Percentiles rank a stretch among this genome's conserved stretches.
phyloP scores from a whole-genome alignment of 495 filamentous ascomycete species.

The Sphaerosporella brunnea region DNA sequence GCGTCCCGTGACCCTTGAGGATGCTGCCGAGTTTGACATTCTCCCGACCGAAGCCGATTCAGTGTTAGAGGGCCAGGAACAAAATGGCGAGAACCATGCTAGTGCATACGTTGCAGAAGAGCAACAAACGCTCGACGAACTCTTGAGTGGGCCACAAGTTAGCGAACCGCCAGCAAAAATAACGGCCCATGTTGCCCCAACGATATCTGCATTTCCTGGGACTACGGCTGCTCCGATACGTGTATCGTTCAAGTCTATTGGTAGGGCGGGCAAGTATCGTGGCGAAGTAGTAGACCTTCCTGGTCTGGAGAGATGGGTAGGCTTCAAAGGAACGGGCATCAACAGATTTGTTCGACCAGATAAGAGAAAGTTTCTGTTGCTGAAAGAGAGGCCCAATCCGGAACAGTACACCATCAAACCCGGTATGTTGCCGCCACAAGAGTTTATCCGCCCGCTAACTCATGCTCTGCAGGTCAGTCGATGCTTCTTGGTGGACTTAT shows the following conservation, averaged over 20 bases:
- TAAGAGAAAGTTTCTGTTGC: constrained; percentile 48
- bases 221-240: constrained; percentile 91
- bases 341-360: constrained; percentile 46
- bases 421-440: constrained; percentile 7
- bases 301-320: constrained; percentile 46
- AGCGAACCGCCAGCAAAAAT: constrained; percentile 19
- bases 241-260: constrained; percentile 43
- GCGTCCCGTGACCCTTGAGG: constrained; percentile 14
- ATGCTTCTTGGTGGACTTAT: constrained; percentile 77
- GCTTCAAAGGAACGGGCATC: constrained; percentile 35
- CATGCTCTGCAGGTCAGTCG: constrained; percentile 40
- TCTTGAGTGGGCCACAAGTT: no score
- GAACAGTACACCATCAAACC: constrained; percentile 53
- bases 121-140: no score
- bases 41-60: constrained; percentile 9
- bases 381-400: constrained; percentile 52
- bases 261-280: constrained; percentile 37
- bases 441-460: not conserved
- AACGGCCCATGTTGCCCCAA: constrained; percentile 35
- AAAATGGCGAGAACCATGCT: not conserved
- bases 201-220: constrained; percentile 71
- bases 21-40: constrained; percentile 20
- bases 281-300: constrained; percentile 94
- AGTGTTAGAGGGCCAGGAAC: not conserved
- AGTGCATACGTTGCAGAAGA: not conserved